Conservation (phyloP, 2,329 filamentous ascomycete genomes). For the Chaetomium olivaceum region DNA sequence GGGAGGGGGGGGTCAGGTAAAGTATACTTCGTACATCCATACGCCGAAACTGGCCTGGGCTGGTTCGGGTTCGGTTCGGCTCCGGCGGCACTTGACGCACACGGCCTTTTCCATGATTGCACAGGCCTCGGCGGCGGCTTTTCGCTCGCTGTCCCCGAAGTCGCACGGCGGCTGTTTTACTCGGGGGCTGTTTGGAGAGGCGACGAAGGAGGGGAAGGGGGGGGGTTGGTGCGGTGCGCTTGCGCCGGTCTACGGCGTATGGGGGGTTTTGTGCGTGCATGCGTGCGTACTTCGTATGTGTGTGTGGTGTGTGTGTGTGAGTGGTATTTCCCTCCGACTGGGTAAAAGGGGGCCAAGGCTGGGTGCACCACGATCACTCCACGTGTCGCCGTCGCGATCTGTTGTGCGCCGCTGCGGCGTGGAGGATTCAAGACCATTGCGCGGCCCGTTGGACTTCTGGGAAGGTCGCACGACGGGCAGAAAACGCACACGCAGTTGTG, state of each 20-base stretch:
- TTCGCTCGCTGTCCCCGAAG: neutral
- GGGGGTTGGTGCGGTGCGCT: neutral
- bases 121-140: neutral
- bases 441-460: neutral
- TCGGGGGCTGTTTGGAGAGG: neutral
- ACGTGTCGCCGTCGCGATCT: neutral
- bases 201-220: neutral
- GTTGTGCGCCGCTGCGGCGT: neutral
- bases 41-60: neutral
- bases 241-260: neutral
- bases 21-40: neutral
- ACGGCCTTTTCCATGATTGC: too few relatives aligned
- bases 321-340: neutral
- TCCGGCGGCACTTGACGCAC: slow-evolving; percentile 1
- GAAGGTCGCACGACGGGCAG: neutral
- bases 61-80: neutral
- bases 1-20: neutral
- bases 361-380: neutral
- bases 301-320: neutral
- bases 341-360: neutral
- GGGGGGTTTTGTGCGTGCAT: neutral
- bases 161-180: neutral
- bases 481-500: neutral
- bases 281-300: neutral
- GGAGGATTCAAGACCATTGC: neutral